A percentile compares a stretch with the other conserved stretches of the same genome.
These are phyloP conservation scores for Blakeslea trispora DNA, from an alignment of 371 early-diverging fungal species.

Conservation along the genomic window DNA sequence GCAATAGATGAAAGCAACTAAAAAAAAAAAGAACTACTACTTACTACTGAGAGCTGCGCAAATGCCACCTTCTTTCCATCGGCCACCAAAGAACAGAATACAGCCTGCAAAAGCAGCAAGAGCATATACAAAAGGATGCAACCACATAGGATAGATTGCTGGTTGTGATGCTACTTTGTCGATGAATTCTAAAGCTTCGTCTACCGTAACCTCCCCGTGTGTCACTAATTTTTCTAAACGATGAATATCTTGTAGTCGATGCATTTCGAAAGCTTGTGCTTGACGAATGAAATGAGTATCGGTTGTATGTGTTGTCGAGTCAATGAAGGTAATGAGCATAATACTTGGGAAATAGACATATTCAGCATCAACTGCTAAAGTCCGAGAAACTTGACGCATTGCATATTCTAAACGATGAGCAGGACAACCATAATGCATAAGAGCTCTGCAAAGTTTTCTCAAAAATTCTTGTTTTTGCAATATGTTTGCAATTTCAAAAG, in stretches of 20 bases:
- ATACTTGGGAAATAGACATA: constrained; percentile 70
- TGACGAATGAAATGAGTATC: constrained; percentile 74
- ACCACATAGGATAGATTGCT: constrained; percentile 49
- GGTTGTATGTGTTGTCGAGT: constrained; percentile 71
- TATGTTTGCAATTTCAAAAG: constrained; percentile 62
- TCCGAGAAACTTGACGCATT: constrained; percentile 50
- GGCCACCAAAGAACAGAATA: constrained; percentile 44
- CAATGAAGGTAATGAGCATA: constrained; percentile 74
- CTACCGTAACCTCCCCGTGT: constrained; percentile 54
- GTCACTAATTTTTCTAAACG: constrained; percentile 54
- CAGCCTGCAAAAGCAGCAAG: constrained; percentile 52
- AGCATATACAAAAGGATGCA: constrained; percentile 51
- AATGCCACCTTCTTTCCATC: constrained; percentile 47
- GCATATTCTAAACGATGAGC: constrained; percentile 63
- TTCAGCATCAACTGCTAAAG: constrained; percentile 66
- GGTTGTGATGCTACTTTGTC: constrained; percentile 43
- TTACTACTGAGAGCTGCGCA: constrained; percentile 49
- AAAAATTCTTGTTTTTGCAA: constrained; percentile 62
- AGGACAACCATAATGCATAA: constrained; percentile 63
- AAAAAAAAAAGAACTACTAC: too few species aligned
- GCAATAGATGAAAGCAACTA: too few species aligned
- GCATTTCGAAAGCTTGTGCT: constrained; percentile 68
- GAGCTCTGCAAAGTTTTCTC: constrained; percentile 48
- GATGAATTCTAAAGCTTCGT: constrained; percentile 55
- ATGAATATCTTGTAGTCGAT: constrained; percentile 60